Percentiles rank a stretch among this genome's conserved stretches.
Conservation (phyloP, 2,329 filamentous ascomycete species). For the Pyricularia pennisetigena region DNA sequence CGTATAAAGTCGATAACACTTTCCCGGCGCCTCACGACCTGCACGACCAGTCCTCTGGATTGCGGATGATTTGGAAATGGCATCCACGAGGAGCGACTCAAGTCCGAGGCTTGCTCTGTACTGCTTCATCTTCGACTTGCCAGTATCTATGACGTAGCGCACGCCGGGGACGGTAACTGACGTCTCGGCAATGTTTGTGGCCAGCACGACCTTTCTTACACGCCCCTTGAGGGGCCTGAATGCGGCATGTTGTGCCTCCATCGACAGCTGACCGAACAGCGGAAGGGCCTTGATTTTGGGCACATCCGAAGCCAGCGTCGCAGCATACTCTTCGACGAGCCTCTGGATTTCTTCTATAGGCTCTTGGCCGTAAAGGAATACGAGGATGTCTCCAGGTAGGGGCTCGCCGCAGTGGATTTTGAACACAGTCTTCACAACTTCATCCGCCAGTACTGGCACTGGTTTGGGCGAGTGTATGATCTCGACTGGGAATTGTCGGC, state of each 20-base stretch:
- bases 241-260: constrained; percentile 75
- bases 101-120: constrained; percentile 77
- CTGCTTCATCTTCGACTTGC: constrained; percentile 90
- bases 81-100: constrained; percentile 81
- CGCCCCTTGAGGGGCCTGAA: constrained; percentile 65
- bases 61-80: constrained; percentile 87
- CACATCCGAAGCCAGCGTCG: constrained; percentile 61
- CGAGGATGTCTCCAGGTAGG: constrained; percentile 86
- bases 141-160: constrained; percentile 81
- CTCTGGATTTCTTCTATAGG: constrained; percentile 77
- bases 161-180: constrained; percentile 94
- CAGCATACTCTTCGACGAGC: constrained; percentile 70
- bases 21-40: constrained; percentile 82
- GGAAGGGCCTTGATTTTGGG: constrained; percentile 67
- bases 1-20: constrained; percentile 85
- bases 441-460: constrained; percentile 72
- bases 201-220: constrained; percentile 81
- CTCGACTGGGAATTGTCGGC: constrained; percentile 79
- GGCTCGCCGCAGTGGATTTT: constrained; percentile 81
- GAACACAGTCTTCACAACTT: constrained; percentile 72
- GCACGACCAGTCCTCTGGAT: constrained; percentile 88
- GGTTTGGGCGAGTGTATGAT: constrained; percentile 64
- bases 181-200: constrained; percentile 98
- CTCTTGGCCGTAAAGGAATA: constrained; percentile 88
- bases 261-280: constrained; percentile 82